Evolutionary conservation across 352 stramenopile species (phyloP), one percentile per base, ranked within the genome.

Genomic region (Phytophthora cactorum): DNA sequence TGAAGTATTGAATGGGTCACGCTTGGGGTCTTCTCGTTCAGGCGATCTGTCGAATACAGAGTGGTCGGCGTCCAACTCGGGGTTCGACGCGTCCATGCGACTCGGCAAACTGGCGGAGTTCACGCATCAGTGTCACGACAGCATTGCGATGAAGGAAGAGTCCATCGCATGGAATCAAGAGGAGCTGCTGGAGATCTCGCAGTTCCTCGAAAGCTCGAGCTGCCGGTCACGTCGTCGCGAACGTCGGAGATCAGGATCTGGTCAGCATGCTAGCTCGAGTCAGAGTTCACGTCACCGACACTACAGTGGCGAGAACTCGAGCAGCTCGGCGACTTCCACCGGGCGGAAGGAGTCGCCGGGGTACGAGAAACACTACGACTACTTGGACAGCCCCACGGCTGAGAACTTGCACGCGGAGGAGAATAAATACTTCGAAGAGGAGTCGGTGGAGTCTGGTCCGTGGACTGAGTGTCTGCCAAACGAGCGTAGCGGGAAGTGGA

Each of bases 81-180:
- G 46, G 0, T 25, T 65, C 8, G 14, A 68, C 14, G 53, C 45
- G 49, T 57, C 66, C 14, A 60, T 54, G 47, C 59, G 52, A 15
- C 31, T 79, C 17, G 63, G 61, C 27, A 77, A 72, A 28, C 50
- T 78, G 8, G 68, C 75, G 17, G 61, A 63, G 6, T 76, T 79
- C 54, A 66, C 70, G 17, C 71, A 62, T 27, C 53, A 45, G 1
- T 76, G 73, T 17, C 55, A 77, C 28, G 50, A 65, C 43, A 72
- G 47, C 55, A 55, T 70, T n/a, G 54, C 59, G 10, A 57, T 27
- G 36, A 58, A 73, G 32, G 44, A 68, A n/a, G 12, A 52, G 4
- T 44, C 46, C 4, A 71, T 83, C 31, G 64, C 31, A 27, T 83
- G 75, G 75, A 83, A 83, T 51, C 36, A 64, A 29, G 64, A 79